Base-by-base conservation (phyloP, 129 eudicot genomes). In the Erigeron canadensis region DNA sequence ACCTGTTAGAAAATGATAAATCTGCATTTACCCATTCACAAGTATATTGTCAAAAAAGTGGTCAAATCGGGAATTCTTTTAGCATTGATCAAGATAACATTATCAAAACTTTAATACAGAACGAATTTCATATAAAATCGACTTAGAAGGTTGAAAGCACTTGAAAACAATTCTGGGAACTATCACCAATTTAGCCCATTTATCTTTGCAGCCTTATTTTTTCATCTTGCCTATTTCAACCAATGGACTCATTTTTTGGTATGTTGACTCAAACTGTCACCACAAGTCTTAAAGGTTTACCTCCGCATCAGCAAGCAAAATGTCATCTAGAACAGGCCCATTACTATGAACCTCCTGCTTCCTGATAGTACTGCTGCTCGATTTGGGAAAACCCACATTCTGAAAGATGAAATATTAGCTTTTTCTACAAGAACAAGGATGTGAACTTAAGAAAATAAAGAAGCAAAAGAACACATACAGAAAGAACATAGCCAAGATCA, bases 261-360 rank as follows among this genome's bases (percentile, higher is more conserved):
- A 17, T 8, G 6, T 9, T 28, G 16, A 10, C 5, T 6, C 21
- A 65, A 44, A 48, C 28, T 19, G 21, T 5, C 74, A 45, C 67
- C n/a, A 34, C 55, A 17, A 42, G 12, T 51, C 56, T 8, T 22
- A 59, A 60, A 37, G 21, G 39, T 23, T 75, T 80, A 95, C 99
- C 97, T 88, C 95, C 2, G 66, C 71, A 68, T 95, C 99, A 65
- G 93, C 67, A 72, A 95, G 96, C 63, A 95, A 43, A 19, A 79
- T 79, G 84, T 90, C 99, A 63, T 95, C 99, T 60, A 95, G 82
- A 68, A 95, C 99, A 48, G 96, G 97, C 55, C 99, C 99, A 42
- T 95, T 95, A 65, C 80, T 90, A 67, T 95, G 99, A 69, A 82
- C 95, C 69, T 88, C 97, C 83, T 90, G 99, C 11, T 88, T 90